A percentile compares a stretch with the other conserved stretches of the same genome.
Evolutionary conservation across 768 basidiomycete species (phyloP).

Genomic region (Russula virescens): DNA sequence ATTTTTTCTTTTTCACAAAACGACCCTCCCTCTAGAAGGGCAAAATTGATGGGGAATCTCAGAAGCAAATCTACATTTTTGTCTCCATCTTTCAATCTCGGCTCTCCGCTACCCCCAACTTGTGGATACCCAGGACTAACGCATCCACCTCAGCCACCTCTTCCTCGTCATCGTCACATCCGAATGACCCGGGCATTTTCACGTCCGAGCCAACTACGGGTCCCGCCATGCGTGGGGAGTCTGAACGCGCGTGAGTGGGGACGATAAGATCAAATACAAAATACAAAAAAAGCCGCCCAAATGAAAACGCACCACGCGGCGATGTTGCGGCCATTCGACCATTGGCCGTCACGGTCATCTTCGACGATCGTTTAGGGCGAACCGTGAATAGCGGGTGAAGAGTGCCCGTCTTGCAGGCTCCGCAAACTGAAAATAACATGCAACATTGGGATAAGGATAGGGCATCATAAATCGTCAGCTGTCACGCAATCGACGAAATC

Average conservation of each 20-base stretch:
- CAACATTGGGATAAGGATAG: no score
- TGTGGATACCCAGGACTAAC: not conserved
- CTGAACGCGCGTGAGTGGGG: not conserved
- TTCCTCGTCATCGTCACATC: not conserved
- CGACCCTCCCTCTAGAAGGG: no score
- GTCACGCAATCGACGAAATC: not conserved
- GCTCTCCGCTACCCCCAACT: not conserved
- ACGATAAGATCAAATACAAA: no score
- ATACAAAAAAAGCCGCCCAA: not conserved
- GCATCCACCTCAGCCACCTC: not conserved
- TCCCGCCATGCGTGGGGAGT: not conserved
- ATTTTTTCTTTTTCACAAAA: no score
- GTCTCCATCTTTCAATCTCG: no score
- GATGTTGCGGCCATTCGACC: slow-evolving; percentile 18
- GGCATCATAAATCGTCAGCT: not conserved
- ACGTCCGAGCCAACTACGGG: not conserved
- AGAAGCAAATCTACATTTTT: no score
- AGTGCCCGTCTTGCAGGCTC: slow-evolving; percentile 54
- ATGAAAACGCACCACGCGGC: slow-evolving; percentile 19
- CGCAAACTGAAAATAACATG: slow-evolving; percentile 48
- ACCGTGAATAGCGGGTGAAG: slow-evolving; percentile 51
- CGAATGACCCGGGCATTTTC: slow-evolving; percentile 16
- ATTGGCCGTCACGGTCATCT: not conserved
- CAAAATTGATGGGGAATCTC: no score
- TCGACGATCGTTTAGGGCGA: slow-evolving; percentile 12